These are phyloP conservation scores for Pseudocercospora macadamiae DNA, from an alignment of 2,329 filamentous ascomycete genomes.

Conservation along the genomic window DNA sequence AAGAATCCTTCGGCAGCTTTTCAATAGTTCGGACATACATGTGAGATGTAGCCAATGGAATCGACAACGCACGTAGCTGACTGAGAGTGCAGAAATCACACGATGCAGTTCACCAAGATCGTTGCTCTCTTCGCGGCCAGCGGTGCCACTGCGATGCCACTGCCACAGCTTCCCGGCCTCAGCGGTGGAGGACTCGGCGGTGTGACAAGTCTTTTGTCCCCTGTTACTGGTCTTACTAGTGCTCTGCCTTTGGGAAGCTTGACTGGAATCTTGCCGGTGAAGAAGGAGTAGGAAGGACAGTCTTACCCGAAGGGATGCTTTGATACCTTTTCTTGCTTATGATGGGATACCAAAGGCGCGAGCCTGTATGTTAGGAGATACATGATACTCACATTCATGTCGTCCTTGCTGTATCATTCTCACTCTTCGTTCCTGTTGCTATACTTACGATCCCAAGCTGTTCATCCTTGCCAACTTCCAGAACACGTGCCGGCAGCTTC, in stretches of 20 bases:
- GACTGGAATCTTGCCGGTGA: neutral
- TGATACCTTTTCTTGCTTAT: too few species aligned
- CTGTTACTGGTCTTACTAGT: neutral
- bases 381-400: neutral
- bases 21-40: neutral
- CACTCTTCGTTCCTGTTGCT: neutral
- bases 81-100: neutral
- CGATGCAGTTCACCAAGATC: slow-evolving; percentile 2
- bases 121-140: slow-evolving; percentile 9
- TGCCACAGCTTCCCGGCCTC: neutral
- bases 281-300: neutral
- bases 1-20: slow-evolving; percentile 2
- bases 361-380: neutral
- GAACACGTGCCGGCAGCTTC: neutral
- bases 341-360: neutral
- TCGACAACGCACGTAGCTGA: neutral
- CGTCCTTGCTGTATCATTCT: too few species aligned
- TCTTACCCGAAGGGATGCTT: neutral
- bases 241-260: neutral
- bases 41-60: too few species aligned
- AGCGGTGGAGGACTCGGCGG: neutral
- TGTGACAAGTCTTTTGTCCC: neutral
- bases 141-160: neutral
- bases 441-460: neutral
- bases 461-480: neutral